These are phyloP conservation scores for Pelargonium cotyledonis DNA, from an alignment of 441 rosid genomes.

Conservation along the genomic window DNA sequence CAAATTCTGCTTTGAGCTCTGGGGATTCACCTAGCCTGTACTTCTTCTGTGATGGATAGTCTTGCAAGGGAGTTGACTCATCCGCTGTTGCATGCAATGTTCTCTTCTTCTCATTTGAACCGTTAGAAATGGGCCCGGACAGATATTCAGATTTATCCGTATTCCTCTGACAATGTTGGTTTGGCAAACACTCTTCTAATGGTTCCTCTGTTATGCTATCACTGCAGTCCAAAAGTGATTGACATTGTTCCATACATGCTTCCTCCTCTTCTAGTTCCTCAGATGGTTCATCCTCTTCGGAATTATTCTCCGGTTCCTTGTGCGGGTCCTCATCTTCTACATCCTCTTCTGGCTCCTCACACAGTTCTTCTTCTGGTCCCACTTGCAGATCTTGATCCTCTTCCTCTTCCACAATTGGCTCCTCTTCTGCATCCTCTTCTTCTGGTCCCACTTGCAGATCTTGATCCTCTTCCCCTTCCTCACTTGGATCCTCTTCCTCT, in stretches of 20 bases:
- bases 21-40: slow-evolving; percentile 11
- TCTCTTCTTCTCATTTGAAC: slow-evolving; percentile 14
- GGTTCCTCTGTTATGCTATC: neutral
- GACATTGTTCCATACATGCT: neutral
- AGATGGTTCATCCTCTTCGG: neutral
- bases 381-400: neutral
- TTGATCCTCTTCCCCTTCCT: neutral
- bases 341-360: slow-evolving; percentile 8
- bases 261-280: slow-evolving; percentile 4
- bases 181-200: slow-evolving; percentile 1
- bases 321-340: neutral
- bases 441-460: no score
- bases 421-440: neutral
- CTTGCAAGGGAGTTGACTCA: slow-evolving; percentile 10
- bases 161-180: neutral
- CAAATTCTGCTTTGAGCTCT: slow-evolving; percentile 8
- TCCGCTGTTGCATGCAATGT: neutral
- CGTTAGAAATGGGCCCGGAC: slow-evolving; percentile 6
- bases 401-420: no score
- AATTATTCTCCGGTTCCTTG: neutral
- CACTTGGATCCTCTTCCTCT: neutral
- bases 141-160: slow-evolving; percentile 5
- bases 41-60: slow-evolving; percentile 7
- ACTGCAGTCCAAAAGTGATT: neutral
- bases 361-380: neutral